A percentile compares a stretch with the other conserved stretches of the same genome.
These are phyloP conservation scores for Scutellaria galericulata DNA, from an alignment of 257 asterid genomes.

Conservation along the genomic window DNA sequence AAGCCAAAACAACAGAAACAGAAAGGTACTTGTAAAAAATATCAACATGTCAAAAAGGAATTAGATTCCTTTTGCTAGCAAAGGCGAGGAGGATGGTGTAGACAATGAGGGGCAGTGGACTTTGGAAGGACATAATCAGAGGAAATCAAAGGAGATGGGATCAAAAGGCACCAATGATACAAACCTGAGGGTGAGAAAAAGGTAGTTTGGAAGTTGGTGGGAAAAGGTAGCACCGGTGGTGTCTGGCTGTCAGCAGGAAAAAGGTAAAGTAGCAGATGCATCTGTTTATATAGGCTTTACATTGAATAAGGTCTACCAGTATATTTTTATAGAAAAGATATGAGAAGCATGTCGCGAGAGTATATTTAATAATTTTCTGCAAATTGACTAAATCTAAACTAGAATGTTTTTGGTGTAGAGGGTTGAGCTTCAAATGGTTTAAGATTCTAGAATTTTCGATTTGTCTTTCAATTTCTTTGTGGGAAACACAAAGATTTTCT, in stretches of 20 bases:
- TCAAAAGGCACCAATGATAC: background rate
- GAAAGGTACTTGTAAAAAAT: background rate
- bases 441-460: background rate
- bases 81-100: background rate
- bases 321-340: background rate
- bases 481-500: background rate
- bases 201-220: background rate
- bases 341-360: background rate
- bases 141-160: background rate
- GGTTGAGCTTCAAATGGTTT: background rate
- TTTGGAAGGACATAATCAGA: background rate
- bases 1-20: background rate
- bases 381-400: background rate
- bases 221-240: background rate
- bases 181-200: background rate
- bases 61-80: background rate
- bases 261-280: background rate
- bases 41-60: background rate
- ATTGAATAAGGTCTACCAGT: background rate
- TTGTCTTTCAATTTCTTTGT: background rate
- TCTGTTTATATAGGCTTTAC: background rate
- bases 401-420: background rate
- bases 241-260: background rate
- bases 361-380: background rate
- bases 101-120: background rate